Conservation (phyloP, 495 filamentous ascomycete genomes). For the Terfezia claveryi region DNA sequence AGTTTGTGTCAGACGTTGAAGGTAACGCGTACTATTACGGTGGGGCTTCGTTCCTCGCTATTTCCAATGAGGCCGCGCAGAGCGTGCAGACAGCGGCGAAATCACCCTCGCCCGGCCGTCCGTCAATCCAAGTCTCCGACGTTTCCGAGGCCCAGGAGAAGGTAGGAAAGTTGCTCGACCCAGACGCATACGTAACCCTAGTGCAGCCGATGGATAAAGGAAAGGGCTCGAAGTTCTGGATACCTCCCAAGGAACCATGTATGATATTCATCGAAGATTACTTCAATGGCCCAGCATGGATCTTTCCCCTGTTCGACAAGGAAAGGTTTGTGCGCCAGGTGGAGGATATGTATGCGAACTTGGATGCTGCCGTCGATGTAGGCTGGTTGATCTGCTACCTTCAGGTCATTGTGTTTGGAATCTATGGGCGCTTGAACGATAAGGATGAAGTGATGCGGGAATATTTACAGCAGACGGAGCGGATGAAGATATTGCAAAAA, state of each 20-base stretch:
- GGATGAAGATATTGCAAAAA: background rate
- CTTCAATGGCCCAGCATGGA: background rate
- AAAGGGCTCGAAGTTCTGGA: background rate
- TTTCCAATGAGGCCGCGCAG: background rate
- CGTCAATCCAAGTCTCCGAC: background rate
- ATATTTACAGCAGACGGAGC: background rate
- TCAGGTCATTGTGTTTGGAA: background rate
- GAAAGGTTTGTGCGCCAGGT: background rate
- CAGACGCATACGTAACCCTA: background rate
- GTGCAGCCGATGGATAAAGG: background rate
- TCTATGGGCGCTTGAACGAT: background rate
- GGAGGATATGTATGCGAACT: conserved; percentile 1
- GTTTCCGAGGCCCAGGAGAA: background rate
- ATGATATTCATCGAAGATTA: background rate
- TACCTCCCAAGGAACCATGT: background rate
- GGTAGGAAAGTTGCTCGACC: too few relatives aligned
- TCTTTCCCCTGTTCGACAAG: conserved; percentile 1
- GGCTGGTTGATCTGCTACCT: background rate
- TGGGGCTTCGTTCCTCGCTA: too few relatives aligned
- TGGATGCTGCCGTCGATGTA: background rate
- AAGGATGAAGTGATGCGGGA: too few relatives aligned
- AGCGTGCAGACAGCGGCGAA: background rate
- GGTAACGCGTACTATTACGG: too few relatives aligned
- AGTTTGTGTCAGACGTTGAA: too few relatives aligned
- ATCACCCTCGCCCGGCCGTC: background rate